Conservation (phyloP, 1,284 basidiomycete genomes). For the Polyporus tsugae region DNA sequence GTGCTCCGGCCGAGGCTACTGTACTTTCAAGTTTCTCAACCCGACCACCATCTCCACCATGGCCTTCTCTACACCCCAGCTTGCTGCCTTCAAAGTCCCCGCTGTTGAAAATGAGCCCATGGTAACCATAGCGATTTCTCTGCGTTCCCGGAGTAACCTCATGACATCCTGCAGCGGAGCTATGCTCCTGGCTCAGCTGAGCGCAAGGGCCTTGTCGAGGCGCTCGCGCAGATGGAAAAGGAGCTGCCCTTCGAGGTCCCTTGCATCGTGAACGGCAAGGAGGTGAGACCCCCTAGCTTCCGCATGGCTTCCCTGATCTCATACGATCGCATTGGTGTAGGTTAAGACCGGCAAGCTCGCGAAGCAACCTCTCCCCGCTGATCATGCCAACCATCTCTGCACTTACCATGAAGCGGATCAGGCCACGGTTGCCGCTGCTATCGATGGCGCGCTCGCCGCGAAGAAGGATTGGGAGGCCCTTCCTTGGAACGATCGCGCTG, state of each 20-base stretch:
- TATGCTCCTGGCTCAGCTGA: conserved; percentile 88
- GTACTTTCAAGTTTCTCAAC: conserved; percentile 6
- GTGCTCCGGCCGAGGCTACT: conserved; percentile 1
- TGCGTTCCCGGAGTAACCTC: neutral
- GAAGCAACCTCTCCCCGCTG: conserved; percentile 85
- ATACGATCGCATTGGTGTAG: conserved; percentile 47
- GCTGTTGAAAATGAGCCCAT: conserved; percentile 91
- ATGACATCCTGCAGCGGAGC: conserved; percentile 41
- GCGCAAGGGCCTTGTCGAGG: conserved; percentile 78
- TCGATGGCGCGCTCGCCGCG: conserved; percentile 88
- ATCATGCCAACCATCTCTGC: conserved; percentile 85
- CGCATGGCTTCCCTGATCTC: conserved; percentile 15
- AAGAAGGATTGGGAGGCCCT: conserved; percentile 92
- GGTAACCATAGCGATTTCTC: conserved; percentile 55
- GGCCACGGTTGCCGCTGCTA: conserved; percentile 80
- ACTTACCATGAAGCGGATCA: conserved; percentile 91
- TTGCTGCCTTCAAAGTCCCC: conserved; percentile 86
- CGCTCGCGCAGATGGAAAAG: conserved; percentile 83
- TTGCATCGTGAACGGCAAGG: conserved; percentile 91
- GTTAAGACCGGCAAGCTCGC: conserved; percentile 86
- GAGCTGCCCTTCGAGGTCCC: conserved; percentile 92
- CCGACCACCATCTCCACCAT: conserved; percentile 33
- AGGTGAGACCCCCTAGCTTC: conserved; percentile 56
- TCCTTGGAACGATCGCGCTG: conserved; percentile 96
- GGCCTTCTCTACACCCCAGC: conserved; percentile 62